Base-by-base conservation (phyloP, 768 basidiomycete species). In the Tricholoma bakamatsutake region DNA sequence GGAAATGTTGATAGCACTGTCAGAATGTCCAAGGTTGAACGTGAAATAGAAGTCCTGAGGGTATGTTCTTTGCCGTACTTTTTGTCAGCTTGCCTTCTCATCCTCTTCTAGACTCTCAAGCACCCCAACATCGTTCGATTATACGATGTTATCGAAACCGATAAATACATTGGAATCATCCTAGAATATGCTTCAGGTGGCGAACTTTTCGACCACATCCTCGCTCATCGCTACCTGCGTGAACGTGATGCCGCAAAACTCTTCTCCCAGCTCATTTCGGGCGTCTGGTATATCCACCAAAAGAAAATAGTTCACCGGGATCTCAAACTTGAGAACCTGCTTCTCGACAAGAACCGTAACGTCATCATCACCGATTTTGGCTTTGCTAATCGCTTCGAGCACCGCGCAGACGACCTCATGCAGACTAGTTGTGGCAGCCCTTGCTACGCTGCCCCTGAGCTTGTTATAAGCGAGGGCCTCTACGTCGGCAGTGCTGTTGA, bases 301-400 rank as follows among this genome's bases (percentile, higher is more conserved):
- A 98, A 98, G 80, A 95, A 97, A 76, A 98, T 99, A 59, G 96
- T 98, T 48, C 97, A 99, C 70, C 92, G 97, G 56, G 96, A 99
- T 74, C 87, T 99, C 71, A 99, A 99, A 74, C 87, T 99, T 61
- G 96, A 98, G 75, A 99, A 98, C 67, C 79, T 99, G 3, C 85
- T 99, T 40, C 85, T 99, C 56, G 97, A 99, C 75, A 89, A 95
- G 58, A 85, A 98, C 67, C 85, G 97, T 50, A 98, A 99, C 67
- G 93, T 99, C 61, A 96, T 99, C 76, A 97, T 99, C 76, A 98
- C 97, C 55, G 97, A 98, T 69, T 99, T 99, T 69, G 97, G 97
- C 11, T 99, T 98, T 65, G 97, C 97, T 57, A 99, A 98, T 74
- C 86, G 90, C 50, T 99, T 98, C 68, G 93, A 96, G 69, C 91